These are phyloP conservation scores for Solanum okadae DNA, from an alignment of 257 asterid species.

Conservation along the genomic window DNA sequence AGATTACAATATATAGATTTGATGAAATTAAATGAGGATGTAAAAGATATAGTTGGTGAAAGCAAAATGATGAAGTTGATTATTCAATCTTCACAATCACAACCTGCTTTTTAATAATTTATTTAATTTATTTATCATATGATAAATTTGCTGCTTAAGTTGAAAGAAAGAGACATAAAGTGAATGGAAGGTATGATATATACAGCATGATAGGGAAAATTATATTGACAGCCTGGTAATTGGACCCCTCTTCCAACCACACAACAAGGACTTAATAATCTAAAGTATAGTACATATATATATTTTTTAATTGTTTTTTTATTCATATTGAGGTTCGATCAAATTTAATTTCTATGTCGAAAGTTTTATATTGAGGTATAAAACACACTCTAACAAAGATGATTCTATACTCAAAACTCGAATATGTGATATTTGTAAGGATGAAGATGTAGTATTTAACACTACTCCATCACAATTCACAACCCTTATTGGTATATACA, in stretches of 20 bases:
- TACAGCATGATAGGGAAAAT: conserved; percentile 8
- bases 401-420: accelerated
- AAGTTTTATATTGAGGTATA: neutral
- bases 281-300: neutral
- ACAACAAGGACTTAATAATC: neutral
- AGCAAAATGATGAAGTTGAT: conserved; percentile 22
- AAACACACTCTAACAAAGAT: neutral
- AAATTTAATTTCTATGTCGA: neutral
- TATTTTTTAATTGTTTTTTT: neutral
- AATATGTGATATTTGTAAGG: neutral
- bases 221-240: conserved; percentile 49
- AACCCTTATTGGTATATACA: neutral
- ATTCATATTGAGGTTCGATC: neutral
- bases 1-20: neutral
- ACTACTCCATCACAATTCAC: neutral
- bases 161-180: conserved; percentile 59
- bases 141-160: conserved; percentile 35
- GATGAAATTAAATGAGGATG: neutral
- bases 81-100: conserved; percentile 5
- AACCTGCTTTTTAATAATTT: conserved; percentile 1
- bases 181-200: conserved; percentile 27
- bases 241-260: conserved; percentile 32
- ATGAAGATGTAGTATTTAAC: neutral
- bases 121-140: neutral
- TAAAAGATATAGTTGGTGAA: conserved; percentile 32